Base-by-base conservation (phyloP, 768 basidiomycete genomes). In the Chalciporus piperatus region DNA sequence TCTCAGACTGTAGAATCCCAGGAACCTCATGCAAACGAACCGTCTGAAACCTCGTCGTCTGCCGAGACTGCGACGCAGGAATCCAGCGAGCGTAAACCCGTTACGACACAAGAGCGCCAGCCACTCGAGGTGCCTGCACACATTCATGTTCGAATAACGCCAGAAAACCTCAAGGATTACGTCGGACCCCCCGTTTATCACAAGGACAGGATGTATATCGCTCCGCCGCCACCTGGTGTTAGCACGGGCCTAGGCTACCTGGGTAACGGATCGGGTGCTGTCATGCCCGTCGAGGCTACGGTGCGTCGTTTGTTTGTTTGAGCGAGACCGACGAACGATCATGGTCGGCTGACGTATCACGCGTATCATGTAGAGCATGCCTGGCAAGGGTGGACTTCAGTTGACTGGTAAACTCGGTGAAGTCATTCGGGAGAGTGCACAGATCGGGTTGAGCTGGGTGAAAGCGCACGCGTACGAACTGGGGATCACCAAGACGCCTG, bases 381-480 rank as follows among this genome's bases (percentile, higher is more conserved):
- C 96, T 22, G 97, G 97, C 3, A 96, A 96, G 67, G 96, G 96
- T 12, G 79, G 78, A 14, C 76, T 99, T 2, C 93, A 94, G 59
- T 73, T 98, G 8, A 98, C 97, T 0, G 97, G 97, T 35, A 98
- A 98, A 72, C 85, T 99, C 4, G 96, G 96, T 40, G 97, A 99
- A 61, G 97, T 98, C 54, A 98, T 99, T 67, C 81, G 92, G 33
- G 97, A 98, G 72, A 92, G 89, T 56, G 94, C 95, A 1, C 92
- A 97, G 67, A 97, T 99, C 57, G 92, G 88, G 4, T 71, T 98
- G 54, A 89, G 88, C 63, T 98, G 91, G 88, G 88, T 96, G 37
- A 95, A 94, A 67, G 76, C 85, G 9, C 90, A 98, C 64, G 92
- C 97, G 12, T 88, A 79, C 65, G 85, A 89, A 45, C 79, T 98